These are phyloP conservation scores for Plantago coronopus DNA, from an alignment of 305 asterid species.

Conservation along the genomic window DNA sequence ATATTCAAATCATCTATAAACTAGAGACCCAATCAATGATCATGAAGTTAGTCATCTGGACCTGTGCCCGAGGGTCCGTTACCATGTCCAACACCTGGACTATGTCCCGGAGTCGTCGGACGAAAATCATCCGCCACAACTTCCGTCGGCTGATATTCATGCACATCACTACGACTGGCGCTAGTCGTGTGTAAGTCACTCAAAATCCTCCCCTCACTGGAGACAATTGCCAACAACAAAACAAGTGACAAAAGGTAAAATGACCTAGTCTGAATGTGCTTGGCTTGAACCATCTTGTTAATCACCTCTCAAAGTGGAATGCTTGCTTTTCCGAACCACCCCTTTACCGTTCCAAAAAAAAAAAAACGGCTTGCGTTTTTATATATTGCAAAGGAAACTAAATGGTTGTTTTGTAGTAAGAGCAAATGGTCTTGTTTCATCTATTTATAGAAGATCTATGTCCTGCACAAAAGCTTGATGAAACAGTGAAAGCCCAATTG, in stretches of 20 bases:
- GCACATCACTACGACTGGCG: neutral
- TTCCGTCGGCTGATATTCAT: neutral
- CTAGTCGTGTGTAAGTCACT: neutral
- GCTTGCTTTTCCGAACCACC: no score
- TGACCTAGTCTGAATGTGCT: neutral
- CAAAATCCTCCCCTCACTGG: neutral
- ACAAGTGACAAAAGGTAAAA: neutral
- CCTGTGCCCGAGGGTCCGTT: neutral
- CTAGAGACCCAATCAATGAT: no score
- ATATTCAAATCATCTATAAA: no score
- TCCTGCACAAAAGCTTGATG: neutral
- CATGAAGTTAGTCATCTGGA: neutral
- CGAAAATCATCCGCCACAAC: neutral
- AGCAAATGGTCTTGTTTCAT: neutral
- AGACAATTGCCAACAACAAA: neutral
- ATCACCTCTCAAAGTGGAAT: neutral
- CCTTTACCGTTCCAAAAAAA: neutral
- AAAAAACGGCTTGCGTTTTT: neutral
- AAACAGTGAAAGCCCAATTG: constrained; percentile 9
- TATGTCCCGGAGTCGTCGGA: constrained; percentile 9
- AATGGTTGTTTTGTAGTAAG: neutral
- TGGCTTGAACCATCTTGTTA: neutral
- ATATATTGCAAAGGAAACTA: neutral
- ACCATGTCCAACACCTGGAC: constrained; percentile 9
- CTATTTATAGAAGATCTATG: constrained; percentile 3